A percentile compares a stretch with the other conserved stretches of the same genome.
phyloP scores from a whole-genome alignment of 2,329 filamentous ascomycete genomes.

The Huntiella decipiens region DNA sequence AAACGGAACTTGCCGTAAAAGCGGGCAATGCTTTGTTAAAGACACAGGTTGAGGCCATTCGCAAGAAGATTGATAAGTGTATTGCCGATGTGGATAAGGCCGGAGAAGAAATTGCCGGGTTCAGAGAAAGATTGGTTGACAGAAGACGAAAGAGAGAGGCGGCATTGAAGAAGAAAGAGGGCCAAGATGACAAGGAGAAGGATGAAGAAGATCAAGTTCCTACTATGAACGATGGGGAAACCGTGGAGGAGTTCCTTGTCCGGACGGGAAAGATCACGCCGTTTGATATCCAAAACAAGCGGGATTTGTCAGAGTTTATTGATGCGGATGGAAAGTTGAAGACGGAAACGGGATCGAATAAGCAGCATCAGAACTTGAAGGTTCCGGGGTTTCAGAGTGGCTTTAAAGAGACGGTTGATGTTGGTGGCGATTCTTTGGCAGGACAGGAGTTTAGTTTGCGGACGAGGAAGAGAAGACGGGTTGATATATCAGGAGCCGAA shows the following conservation, averaged over 20 bases:
- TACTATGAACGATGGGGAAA: slow-evolving; percentile 38
- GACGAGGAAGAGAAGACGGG: slow-evolving; percentile 5
- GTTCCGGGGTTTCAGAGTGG: slow-evolving; percentile 48
- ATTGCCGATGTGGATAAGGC: slow-evolving; percentile 44
- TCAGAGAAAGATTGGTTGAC: slow-evolving; percentile 63
- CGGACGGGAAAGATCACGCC: slow-evolving; percentile 95
- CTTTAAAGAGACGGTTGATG: slow-evolving; percentile 12
- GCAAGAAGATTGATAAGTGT: slow-evolving; percentile 37
- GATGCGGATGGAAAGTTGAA: slow-evolving; percentile 27
- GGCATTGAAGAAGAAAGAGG: slow-evolving; percentile 35
- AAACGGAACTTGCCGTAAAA: slow-evolving; percentile 27
- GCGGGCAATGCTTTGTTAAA: slow-evolving; percentile 15
- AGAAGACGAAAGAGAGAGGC: slow-evolving; percentile 28
- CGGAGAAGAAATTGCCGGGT: slow-evolving; percentile 58
- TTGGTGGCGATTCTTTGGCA: neutral
- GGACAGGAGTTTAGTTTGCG: slow-evolving; percentile 7
- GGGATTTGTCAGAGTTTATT: slow-evolving; percentile 43
- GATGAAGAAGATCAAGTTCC: slow-evolving; percentile 2
- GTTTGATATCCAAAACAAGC: slow-evolving; percentile 52
- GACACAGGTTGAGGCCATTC: slow-evolving; percentile 30
- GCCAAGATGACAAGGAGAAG: neutral
- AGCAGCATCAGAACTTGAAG: slow-evolving; percentile 55
- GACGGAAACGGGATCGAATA: slow-evolving; percentile 12
- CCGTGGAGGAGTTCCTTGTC: slow-evolving; percentile 72
- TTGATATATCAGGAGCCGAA: neutral